These are phyloP conservation scores for Lentinula boryana DNA, from an alignment of 768 basidiomycete species.

Conservation along the genomic window DNA sequence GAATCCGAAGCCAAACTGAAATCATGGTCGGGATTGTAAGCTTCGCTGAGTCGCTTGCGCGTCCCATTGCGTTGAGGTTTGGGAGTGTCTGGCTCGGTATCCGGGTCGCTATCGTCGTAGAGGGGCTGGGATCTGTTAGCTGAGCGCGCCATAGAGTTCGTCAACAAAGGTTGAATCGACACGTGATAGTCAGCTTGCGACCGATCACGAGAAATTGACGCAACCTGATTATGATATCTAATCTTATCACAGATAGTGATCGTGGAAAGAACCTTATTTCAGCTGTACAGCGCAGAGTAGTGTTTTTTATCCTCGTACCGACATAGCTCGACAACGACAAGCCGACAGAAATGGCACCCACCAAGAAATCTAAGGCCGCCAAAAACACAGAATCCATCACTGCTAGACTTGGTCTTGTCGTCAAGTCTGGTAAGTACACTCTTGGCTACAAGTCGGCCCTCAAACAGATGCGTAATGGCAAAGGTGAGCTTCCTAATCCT, in stretches of 20 bases:
- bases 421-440: conserved; percentile 97
- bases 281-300: neutral
- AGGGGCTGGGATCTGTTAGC: conserved; percentile 22
- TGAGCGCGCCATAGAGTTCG: conserved; percentile 9
- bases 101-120: conserved; percentile 26
- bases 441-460: conserved; percentile 98
- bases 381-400: conserved; percentile 94
- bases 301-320: neutral
- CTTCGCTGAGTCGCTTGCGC: conserved; percentile 62
- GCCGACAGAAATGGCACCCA: conserved; percentile 71
- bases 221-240: neutral
- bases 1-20: conserved; percentile 32
- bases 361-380: conserved; percentile 91
- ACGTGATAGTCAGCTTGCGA: conserved; percentile 7
- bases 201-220: neutral
- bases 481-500: conserved; percentile 63
- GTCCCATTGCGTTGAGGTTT: conserved; percentile 30
- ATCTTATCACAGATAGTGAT: neutral
- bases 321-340: neutral
- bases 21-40: conserved; percentile 38
- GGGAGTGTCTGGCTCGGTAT: conserved; percentile 35
- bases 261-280: neutral
- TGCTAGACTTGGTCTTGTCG: conserved; percentile 88
- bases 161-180: conserved; percentile 1
- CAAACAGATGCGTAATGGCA: conserved; percentile 97